phyloP scores from a whole-genome alignment of 805 yeast genomes.

The Candida methanosorbosa region DNA sequence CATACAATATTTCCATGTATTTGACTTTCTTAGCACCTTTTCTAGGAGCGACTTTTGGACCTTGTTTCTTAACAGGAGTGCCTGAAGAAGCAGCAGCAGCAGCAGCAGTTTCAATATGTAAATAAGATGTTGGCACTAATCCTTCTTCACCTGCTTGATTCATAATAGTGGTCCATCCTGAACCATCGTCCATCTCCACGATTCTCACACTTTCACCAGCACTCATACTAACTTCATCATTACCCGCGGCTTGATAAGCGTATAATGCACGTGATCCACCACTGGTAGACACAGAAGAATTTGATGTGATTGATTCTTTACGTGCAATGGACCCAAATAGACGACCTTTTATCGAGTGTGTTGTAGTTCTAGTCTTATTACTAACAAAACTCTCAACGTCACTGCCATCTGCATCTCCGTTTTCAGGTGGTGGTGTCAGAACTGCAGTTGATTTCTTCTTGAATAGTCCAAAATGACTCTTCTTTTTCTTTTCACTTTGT shows the following conservation, averaged over 20 bases:
- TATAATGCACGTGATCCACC: slow-evolving; percentile 42
- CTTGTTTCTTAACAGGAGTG: slow-evolving; percentile 32
- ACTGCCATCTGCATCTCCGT: slow-evolving; percentile 9
- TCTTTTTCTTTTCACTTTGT: slow-evolving; percentile 45
- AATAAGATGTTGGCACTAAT: slow-evolving; percentile 77
- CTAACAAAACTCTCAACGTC: slow-evolving; percentile 20
- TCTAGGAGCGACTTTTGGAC: slow-evolving; percentile 77
- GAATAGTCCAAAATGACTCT: slow-evolving; percentile 39
- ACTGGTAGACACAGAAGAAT: slow-evolving; percentile 5
- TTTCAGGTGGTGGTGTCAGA: slow-evolving; percentile 1
- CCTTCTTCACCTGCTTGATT: slow-evolving; percentile 45
- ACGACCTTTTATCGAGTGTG: slow-evolving; percentile 15
- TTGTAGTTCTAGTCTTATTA: slow-evolving; percentile 13
- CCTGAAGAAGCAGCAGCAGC: slow-evolving; percentile 5
- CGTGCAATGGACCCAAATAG: slow-evolving; percentile 16
- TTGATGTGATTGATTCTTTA: slow-evolving; percentile 3
- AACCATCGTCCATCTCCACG: slow-evolving; percentile 69
- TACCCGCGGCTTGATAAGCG: slow-evolving; percentile 57
- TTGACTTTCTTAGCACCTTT: slow-evolving; percentile 59
- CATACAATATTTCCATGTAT: slow-evolving; percentile 64
- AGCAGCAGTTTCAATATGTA: slow-evolving; percentile 32
- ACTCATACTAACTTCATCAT: slow-evolving; percentile 59
- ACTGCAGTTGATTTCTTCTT: slow-evolving; percentile 2
- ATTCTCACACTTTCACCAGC: slow-evolving; percentile 57
- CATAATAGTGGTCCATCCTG: slow-evolving; percentile 82